Evolutionary conservation across 106 monocot species (phyloP), one percentile per base, ranked within the genome.

Genomic region (Acorus calamus): DNA sequence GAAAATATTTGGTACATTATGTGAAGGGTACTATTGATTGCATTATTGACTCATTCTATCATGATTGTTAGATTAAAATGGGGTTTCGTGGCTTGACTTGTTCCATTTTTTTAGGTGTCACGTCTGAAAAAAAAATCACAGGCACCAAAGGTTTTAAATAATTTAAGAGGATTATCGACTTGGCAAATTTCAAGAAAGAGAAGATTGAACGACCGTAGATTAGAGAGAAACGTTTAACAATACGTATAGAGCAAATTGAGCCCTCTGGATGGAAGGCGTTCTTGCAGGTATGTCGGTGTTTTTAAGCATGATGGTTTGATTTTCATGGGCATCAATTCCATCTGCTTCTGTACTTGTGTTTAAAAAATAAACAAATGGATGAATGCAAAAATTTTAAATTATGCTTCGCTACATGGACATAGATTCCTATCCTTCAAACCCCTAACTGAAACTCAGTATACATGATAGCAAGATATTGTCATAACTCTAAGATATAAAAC

Each of bases 181-280:
- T 69, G 48, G 66, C 71, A 44, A 94, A 84, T 46, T 82, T 82
- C 65, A 90, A 77, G n/a, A 87, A 82, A 64, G 90, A 94, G 59
- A 86, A 89, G 71, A 94, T 94, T 66, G 71, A 68, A 68, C 84
- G 89, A 42, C 64, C 90, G 65, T 62, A 82, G 41, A 69, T 84
- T 77, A 84, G 87, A 75, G 79, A 89, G 14, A 65, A 66, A 45
- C 86, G 89, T 48, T 77, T 94, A 66, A 73, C 61, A 52, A 76
- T 70, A 68, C 73, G 94, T 65, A 76, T 94, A 55, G 75, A 75
- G 58, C 94, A 94, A 77, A 94, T 94, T 76, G 94, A 94, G 69
- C 94, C 94, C 45, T 84, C 94, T 49, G 94, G 94, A 57, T 94
- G 94, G 94, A 94, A 87, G 74, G 94, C 89, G 49, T 94, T 94